Conservation (phyloP, 805 yeast genomes). For the Torulaspora microellipsoides region DNA sequence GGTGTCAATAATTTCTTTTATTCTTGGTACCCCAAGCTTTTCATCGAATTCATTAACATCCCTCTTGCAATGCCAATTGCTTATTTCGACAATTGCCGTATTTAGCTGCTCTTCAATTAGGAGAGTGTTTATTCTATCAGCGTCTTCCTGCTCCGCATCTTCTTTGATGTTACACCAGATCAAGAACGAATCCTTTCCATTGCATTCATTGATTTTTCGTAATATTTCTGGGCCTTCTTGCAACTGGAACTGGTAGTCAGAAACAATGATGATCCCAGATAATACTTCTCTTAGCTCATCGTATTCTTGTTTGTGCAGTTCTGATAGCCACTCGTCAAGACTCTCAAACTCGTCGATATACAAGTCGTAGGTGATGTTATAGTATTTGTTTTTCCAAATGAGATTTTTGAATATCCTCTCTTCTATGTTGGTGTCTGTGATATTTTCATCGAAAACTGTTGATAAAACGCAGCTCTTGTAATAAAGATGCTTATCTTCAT, state of each 20-base stretch:
- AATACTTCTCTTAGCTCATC: conserved; percentile 41
- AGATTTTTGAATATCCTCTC: conserved; percentile 20
- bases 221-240: not conserved
- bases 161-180: conserved; percentile 12
- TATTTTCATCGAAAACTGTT: conserved; percentile 1
- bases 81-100: conserved; percentile 38
- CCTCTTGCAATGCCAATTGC: conserved; percentile 27
- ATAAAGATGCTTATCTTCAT: not conserved
- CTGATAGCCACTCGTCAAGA: conserved; percentile 37
- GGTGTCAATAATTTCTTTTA: conserved; percentile 45
- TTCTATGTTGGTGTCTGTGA: not conserved
- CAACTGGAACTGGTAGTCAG: conserved; percentile 9
- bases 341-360: conserved; percentile 29
- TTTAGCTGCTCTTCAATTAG: conserved; percentile 1
- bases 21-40: conserved; percentile 39
- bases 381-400: conserved; percentile 33
- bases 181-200: conserved; percentile 34
- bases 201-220: conserved; percentile 5
- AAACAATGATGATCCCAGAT: conserved; percentile 43
- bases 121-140: conserved; percentile 38
- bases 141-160: conserved; percentile 18
- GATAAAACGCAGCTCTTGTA: too few relatives aligned
- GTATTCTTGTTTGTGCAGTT: conserved; percentile 36
- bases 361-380: conserved; percentile 26
- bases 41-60: conserved; percentile 42